Conservation (phyloP, 2,329 filamentous ascomycete species). For the Penicillium sp. region DNA sequence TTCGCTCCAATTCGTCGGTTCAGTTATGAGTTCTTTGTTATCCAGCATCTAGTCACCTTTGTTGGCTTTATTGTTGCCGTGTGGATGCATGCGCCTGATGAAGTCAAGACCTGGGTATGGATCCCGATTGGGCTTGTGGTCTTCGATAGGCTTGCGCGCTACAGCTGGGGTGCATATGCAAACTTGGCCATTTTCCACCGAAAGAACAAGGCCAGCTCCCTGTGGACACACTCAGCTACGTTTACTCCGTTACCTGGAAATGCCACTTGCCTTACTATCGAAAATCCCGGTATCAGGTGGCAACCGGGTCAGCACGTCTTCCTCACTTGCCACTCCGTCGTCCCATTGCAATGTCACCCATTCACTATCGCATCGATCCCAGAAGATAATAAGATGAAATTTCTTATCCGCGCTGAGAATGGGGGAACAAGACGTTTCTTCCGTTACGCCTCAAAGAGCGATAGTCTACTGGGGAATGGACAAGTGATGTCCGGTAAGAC, state of each 20-base stretch:
- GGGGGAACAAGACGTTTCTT: slow-evolving; percentile 55
- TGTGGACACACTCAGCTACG: slow-evolving; percentile 45
- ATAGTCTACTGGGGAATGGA: slow-evolving; percentile 23
- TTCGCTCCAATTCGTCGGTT: slow-evolving; percentile 49
- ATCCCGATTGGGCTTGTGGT: slow-evolving; percentile 47
- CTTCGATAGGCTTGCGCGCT: slow-evolving; percentile 46
- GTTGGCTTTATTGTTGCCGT: slow-evolving; percentile 49
- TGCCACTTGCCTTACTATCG: slow-evolving; percentile 57
- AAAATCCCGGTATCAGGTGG: slow-evolving; percentile 57
- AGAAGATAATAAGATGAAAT: slow-evolving; percentile 55
- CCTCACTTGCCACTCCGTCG: slow-evolving; percentile 56
- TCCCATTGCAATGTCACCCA: slow-evolving; percentile 61
- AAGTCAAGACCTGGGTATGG: slow-evolving; percentile 48
- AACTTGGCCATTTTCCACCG: slow-evolving; percentile 46
- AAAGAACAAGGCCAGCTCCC: slow-evolving; percentile 13
- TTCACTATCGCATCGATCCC: slow-evolving; percentile 62
- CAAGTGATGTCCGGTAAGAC: slow-evolving; percentile 26
- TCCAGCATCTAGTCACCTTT: slow-evolving; percentile 54
- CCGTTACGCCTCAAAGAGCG: slow-evolving; percentile 48
- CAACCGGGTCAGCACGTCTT: slow-evolving; percentile 63
- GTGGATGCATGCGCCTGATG: slow-evolving; percentile 48
- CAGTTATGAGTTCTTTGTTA: slow-evolving; percentile 55
- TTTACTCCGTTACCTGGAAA: slow-evolving; percentile 53
- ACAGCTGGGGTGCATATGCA: slow-evolving; percentile 35
- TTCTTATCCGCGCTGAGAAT: slow-evolving; percentile 54